phyloP scores from a whole-genome alignment of 169 alveolate species.

The Eimeria brunetti region DNA sequence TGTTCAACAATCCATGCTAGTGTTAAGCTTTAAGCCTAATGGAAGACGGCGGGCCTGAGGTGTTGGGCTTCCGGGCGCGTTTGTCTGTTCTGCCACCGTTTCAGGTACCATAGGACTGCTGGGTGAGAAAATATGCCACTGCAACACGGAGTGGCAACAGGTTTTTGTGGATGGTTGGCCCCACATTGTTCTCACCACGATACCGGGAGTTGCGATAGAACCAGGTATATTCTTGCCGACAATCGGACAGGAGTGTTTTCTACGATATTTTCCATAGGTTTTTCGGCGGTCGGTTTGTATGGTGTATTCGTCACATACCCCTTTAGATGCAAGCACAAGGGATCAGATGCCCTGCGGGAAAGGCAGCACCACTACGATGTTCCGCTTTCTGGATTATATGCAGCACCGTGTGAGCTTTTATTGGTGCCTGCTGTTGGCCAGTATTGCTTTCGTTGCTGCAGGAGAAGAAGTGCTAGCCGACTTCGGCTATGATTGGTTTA shows the following conservation, averaged over 20 bases:
- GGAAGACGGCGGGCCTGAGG: neutral
- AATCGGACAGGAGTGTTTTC: neutral
- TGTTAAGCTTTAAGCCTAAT: neutral
- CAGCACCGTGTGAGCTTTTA: neutral
- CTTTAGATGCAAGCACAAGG: neutral
- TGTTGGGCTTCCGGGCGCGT: neutral
- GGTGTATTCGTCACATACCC: neutral
- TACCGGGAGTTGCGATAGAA: constrained; percentile 86
- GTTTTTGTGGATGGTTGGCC: constrained; percentile 89
- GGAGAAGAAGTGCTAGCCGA: constrained; percentile 96
- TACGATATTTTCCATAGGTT: neutral
- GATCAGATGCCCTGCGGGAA: neutral
- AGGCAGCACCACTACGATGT: neutral
- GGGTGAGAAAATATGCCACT: constrained; percentile 88
- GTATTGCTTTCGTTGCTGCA: constrained; percentile 12
- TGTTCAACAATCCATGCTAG: neutral
- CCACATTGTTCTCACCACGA: constrained; percentile 85
- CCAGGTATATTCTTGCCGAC: constrained; percentile 63
- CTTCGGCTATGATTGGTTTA: constrained; percentile 94
- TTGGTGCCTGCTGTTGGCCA: neutral
- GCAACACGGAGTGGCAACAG: constrained; percentile 93
- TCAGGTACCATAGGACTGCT: constrained; percentile 83
- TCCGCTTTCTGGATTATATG: neutral
- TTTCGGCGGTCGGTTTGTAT: too few relatives aligned
- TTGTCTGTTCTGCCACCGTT: neutral